A percentile compares a stretch with the other conserved stretches of the same genome.
phyloP scores from a whole-genome alignment of 305 asterid genomes.

The Coffea humblotiana region DNA sequence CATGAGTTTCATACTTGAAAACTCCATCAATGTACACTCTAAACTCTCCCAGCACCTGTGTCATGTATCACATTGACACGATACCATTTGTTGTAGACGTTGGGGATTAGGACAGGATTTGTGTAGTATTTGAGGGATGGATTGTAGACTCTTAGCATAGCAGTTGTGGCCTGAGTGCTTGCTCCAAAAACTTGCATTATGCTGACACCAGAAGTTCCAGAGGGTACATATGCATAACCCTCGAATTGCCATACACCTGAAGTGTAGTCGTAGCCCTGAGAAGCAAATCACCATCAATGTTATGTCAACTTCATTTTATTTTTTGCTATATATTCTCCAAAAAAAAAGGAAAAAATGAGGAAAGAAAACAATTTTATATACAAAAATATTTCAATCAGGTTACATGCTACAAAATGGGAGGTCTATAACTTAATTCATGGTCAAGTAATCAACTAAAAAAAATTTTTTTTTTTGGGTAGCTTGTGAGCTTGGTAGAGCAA shows the following conservation, averaged over 20 bases:
- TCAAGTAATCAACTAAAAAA: too few species aligned
- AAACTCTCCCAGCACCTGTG: slow-evolving; percentile 22
- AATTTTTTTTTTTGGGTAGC: too few species aligned
- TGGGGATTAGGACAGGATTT: slow-evolving; percentile 12
- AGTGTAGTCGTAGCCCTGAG: slow-evolving; percentile 39
- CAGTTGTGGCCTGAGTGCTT: slow-evolving; percentile 32
- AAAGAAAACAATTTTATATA: too few species aligned
- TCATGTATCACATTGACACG: slow-evolving; percentile 39
- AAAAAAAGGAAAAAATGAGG: too few species aligned
- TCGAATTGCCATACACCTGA: slow-evolving; percentile 49
- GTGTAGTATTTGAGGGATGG: slow-evolving; percentile 31
- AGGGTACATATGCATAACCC: slow-evolving; percentile 28
- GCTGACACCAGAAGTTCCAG: slow-evolving; percentile 40
- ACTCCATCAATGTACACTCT: slow-evolving; percentile 12
- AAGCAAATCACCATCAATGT: neutral
- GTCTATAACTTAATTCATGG: too few species aligned
- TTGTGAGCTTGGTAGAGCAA: too few species aligned
- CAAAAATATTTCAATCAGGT: too few species aligned
- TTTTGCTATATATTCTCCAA: too few species aligned
- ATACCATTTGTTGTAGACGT: slow-evolving; percentile 34
- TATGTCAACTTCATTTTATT: too few species aligned
- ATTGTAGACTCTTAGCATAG: slow-evolving; percentile 38
- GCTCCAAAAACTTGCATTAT: slow-evolving; percentile 46
- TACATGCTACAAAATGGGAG: too few species aligned
- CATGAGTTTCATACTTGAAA: neutral